phyloP scores from a whole-genome alignment of 768 basidiomycete genomes.

The Mycena indigotica region DNA sequence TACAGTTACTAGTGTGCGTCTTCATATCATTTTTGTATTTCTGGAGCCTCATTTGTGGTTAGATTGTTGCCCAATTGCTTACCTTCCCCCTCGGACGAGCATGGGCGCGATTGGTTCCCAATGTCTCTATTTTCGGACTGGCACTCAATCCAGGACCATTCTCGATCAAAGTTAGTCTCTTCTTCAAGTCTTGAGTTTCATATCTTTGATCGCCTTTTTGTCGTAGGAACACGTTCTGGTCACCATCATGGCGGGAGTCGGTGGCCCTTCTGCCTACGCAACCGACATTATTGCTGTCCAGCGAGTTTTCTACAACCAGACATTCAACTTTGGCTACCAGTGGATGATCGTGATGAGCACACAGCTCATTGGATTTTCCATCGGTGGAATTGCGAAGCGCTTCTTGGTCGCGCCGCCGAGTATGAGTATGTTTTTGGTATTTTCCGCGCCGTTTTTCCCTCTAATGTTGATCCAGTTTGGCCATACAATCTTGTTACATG shows the following conservation, averaged over 20 bases:
- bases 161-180: conserved; percentile 68
- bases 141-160: conserved; percentile 70
- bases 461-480: conserved; percentile 34
- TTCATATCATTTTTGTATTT: background rate
- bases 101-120: conserved; percentile 61
- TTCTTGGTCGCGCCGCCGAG: conserved; percentile 76
- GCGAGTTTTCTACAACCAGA: conserved; percentile 69
- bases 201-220: conserved; percentile 24
- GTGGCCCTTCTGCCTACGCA: conserved; percentile 60
- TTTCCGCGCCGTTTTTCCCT: background rate
- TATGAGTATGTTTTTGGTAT: conserved; percentile 52
- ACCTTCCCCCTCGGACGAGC: conserved; percentile 65
- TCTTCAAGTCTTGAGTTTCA: conserved; percentile 13
- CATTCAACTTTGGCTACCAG: conserved; percentile 63
- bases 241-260: conserved; percentile 60
- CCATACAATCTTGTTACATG: conserved; percentile 69
- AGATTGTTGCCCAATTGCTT: conserved; percentile 71
- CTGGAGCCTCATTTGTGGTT: background rate
- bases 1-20: conserved; percentile 48
- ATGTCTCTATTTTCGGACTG: conserved; percentile 52
- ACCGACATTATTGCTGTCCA: conserved; percentile 80
- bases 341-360: conserved; percentile 80
- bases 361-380: conserved; percentile 80
- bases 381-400: conserved; percentile 69
- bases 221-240: conserved; percentile 46